Conservation (phyloP, 441 rosid genomes). For the Erodium moschatum region DNA sequence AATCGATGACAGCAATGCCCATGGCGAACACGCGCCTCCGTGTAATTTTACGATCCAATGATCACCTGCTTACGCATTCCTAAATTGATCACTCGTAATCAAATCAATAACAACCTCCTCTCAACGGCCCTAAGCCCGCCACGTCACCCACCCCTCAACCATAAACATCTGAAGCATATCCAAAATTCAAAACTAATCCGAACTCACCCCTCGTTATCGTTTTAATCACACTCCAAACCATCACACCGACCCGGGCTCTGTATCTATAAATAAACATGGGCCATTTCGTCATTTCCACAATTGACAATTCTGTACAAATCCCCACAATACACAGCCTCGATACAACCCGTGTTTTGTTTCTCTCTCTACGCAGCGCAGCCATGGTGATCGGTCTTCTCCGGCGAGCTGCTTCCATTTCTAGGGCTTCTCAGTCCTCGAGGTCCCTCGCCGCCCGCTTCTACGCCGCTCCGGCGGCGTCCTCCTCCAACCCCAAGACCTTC, state of each 20-base stretch:
- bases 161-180: too few relatives aligned
- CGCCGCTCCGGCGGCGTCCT: conserved; percentile 38
- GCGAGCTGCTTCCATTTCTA: conserved; percentile 34
- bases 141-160: neutral
- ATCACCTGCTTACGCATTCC: neutral
- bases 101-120: neutral
- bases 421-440: conserved; percentile 23
- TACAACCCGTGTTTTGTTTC: too few relatives aligned
- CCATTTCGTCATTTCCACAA: too few relatives aligned
- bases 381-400: conserved; percentile 62
- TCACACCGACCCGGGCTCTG: too few relatives aligned
- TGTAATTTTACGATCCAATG: neutral
- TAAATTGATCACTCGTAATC: neutral
- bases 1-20: neutral
- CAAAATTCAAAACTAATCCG: too few relatives aligned
- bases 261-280: too few relatives aligned
- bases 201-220: too few relatives aligned
- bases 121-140: neutral
- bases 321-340: too few relatives aligned
- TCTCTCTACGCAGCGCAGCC: neutral
- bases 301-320: too few relatives aligned
- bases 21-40: neutral
- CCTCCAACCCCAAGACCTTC: conserved; percentile 45
- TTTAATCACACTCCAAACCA: too few relatives aligned
- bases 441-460: conserved; percentile 33